Base-by-base conservation (phyloP, 176 grass and related monocot species). In the Secale cereale region DNA sequence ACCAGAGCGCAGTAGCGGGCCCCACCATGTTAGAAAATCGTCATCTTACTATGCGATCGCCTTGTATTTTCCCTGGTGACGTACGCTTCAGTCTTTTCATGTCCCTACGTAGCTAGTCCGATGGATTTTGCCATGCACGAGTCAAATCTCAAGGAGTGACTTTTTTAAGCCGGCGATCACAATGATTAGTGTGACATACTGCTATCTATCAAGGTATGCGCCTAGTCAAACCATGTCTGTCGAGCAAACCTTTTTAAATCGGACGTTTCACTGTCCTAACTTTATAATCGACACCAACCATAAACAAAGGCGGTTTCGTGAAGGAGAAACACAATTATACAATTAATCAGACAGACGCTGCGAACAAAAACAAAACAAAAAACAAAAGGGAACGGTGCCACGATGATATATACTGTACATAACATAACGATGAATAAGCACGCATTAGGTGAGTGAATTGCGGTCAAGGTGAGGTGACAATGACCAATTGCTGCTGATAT, bases 61-160 rank as follows among this genome's bases (percentile, higher is more conserved):
- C 3, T 17, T 28, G 31, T 19, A 48, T 74, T 56, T 59, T 59
- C 14, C 43, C 28, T 76, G 22, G 23, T 84, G 86, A 48, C 71
- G 12, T 27, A 62, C 22, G 62, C 62, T 63, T 52, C 39, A 20
- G 40, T 52, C 65, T 50, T 83, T 78, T 71, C 74, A 30, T 32
- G 57, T 63, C 56, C 50, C 75, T 16, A 62, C 30, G 65, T 54
- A 68, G 6, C 65, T 19, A 39, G 15, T 3, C 15, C 46, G 46
- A 32, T 71, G 52, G 72, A 77, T 61, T 88, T 88, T 71, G 54
- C 19, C 80, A 13, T 13, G 74, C 54, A 78, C 8, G 5, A 43
- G 56, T 78, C 86, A 72, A 78, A 71, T 88, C 86, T 8, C 37
- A 28, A 11, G 36, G 65, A 63, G 26, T 59, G 80, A 83, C 50